Base-by-base conservation (phyloP, 1,284 basidiomycete species). In the Xerocomus minutiporus region DNA sequence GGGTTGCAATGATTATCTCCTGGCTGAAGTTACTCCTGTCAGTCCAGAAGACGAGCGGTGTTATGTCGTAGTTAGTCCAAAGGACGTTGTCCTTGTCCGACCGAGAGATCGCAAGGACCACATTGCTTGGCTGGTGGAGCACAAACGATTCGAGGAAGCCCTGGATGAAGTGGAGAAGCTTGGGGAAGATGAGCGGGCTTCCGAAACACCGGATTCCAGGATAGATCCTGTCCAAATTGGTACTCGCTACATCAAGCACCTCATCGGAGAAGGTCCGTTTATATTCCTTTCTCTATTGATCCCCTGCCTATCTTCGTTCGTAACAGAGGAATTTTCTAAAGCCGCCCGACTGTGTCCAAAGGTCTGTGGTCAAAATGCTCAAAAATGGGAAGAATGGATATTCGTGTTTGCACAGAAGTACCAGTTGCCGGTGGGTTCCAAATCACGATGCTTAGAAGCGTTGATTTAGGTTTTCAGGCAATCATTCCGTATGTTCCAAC, bases 361-460 rank as follows among this genome's bases (percentile, higher is more conserved):
- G 65, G 92, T 97, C 1, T 88, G 97, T 54, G 86, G 82, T 0
- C 81, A 83, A 34, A 84, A 97, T 61, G 74, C 79, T 5, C 84
- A 84, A 59, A 80, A 82, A 15, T 99, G 97, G 97, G 95, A 98
- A 67, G 84, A 90, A 62, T 97, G 91, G 88, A 91, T 98, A 66
- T 96, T 97, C 65, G 74, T 84, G 8, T 98, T 97, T 65, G 89
- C 90, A 0, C 86, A 95, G 67, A 84, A 88, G 61, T 81, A 83
- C 32, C 84, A 93, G 56, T 73, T 98, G 17, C 83, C 89, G 62
- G 91, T 91, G 56, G 46, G 76, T 64, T 42, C 4, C 41, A 9
- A 8, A 3, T 11, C 11, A 17, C 8, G 20, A 43, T 4, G 15
- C 12, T 11, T 32, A 34, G 40, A 32, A 46, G 26, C 15, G 13